These are phyloP conservation scores for Psilocybe sp. DNA, from an alignment of 768 basidiomycete species.

Conservation along the genomic window DNA sequence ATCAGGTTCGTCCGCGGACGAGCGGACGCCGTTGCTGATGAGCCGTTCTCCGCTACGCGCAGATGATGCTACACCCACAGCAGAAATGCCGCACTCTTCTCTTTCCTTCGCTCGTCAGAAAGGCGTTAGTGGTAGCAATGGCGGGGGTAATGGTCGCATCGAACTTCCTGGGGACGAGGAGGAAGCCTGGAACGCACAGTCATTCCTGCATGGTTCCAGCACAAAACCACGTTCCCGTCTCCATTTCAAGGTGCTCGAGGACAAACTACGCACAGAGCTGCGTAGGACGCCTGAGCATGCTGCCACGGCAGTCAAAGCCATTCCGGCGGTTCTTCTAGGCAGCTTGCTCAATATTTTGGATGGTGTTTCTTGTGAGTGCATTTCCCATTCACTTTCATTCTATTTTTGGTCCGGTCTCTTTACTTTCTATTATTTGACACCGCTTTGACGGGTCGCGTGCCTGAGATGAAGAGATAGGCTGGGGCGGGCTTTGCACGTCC, in stretches of 20 bases:
- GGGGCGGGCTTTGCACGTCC: too few relatives aligned
- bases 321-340: constrained; percentile 88
- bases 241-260: constrained; percentile 5
- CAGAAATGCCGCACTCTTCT: too few relatives aligned
- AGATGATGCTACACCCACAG: neutral
- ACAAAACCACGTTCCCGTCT: constrained; percentile 6
- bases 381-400: neutral
- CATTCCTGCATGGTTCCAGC: constrained; percentile 1
- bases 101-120: too few relatives aligned
- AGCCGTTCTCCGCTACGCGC: neutral
- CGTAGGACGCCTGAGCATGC: constrained; percentile 17
- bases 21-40: neutral
- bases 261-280: constrained; percentile 5
- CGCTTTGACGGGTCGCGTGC: constrained; percentile 1
- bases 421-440: neutral
- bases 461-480: too few relatives aligned
- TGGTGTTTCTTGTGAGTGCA: constrained; percentile 79
- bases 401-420: constrained; percentile 1
- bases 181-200: constrained; percentile 11
- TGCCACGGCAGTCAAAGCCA: constrained; percentile 34
- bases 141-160: neutral
- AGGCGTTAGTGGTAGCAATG: too few relatives aligned
- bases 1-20: too few relatives aligned
- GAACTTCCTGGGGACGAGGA: constrained; percentile 6
- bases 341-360: constrained; percentile 88